Evolutionary conservation across 73 alveolate species (phyloP).

Genomic region (Paramecium caudatum): DNA sequence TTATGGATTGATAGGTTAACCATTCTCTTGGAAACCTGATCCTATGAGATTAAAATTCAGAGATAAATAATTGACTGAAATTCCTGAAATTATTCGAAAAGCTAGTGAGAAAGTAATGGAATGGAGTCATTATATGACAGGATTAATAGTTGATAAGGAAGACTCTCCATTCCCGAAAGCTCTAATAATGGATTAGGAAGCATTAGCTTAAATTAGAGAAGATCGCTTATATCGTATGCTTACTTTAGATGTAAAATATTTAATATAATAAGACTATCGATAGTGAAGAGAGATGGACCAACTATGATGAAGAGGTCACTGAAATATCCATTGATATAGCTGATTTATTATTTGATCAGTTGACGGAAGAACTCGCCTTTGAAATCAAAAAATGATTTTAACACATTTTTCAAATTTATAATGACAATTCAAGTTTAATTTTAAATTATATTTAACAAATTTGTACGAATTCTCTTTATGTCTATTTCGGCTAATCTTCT

Average conservation of each 20-base stretch:
- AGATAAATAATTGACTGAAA: conserved; percentile 24
- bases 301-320: conserved; percentile 77
- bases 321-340: conserved; percentile 75
- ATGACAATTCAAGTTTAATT: background rate
- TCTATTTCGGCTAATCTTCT: background rate
- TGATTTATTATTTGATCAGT: conserved; percentile 68
- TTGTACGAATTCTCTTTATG: background rate
- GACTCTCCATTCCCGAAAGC: conserved; percentile 69
- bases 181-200: conserved; percentile 73
- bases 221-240: conserved; percentile 78
- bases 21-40: conserved; percentile 70
- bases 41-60: conserved; percentile 49
- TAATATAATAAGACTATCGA: conserved; percentile 61
- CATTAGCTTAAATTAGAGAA: conserved; percentile 77
- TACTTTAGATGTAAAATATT: conserved; percentile 72
- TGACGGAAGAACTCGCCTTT: conserved; percentile 64
- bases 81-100: conserved; percentile 49
- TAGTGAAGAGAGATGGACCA: conserved; percentile 77
- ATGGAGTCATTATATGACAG: conserved; percentile 74
- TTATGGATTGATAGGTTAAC: conserved; percentile 70
- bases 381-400: conserved; percentile 8
- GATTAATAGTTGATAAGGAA: conserved; percentile 78
- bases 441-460: background rate
- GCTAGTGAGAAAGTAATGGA: conserved; percentile 78
- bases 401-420: conserved; percentile 1